Evolutionary conservation across 257 asterid species (phyloP).

Genomic region (Scutellaria baicalensis): DNA sequence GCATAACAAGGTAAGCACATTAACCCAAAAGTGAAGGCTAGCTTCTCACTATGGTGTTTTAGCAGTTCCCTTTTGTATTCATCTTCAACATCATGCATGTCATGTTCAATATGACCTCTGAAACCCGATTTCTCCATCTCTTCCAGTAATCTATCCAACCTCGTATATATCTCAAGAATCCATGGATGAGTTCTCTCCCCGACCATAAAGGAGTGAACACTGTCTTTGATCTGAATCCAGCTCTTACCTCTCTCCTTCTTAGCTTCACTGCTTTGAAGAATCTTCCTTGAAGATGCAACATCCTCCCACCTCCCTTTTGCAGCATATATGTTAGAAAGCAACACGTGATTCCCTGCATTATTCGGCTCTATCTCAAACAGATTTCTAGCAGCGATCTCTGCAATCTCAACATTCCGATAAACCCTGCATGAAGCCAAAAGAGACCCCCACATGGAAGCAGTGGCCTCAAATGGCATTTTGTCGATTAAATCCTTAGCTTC

Average conservation of each 20-base stretch:
- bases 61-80: slow-evolving; percentile 56
- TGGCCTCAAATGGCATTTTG: slow-evolving; percentile 71
- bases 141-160: slow-evolving; percentile 48
- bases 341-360: slow-evolving; percentile 81
- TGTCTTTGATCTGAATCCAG: slow-evolving; percentile 76
- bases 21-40: slow-evolving; percentile 72
- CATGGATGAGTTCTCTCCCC: slow-evolving; percentile 65
- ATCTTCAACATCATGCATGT: slow-evolving; percentile 72
- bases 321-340: slow-evolving; percentile 81
- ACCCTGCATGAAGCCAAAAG: slow-evolving; percentile 77
- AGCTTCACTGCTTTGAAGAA: slow-evolving; percentile 53
- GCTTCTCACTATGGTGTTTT: slow-evolving; percentile 86
- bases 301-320: slow-evolving; percentile 67
- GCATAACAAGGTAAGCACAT: slow-evolving; percentile 58
- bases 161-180: slow-evolving; percentile 52
- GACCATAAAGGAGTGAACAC: slow-evolving; percentile 75
- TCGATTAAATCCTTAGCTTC: slow-evolving; percentile 73
- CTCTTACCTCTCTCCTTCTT: slow-evolving; percentile 91
- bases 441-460: slow-evolving; percentile 92
- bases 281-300: slow-evolving; percentile 70
- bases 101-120: slow-evolving; percentile 57
- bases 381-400: slow-evolving; percentile 65
- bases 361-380: slow-evolving; percentile 75
- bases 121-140: slow-evolving; percentile 66
- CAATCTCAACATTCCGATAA: slow-evolving; percentile 60